These are phyloP conservation scores for Fusarium oligoseptatum DNA, from an alignment of 2,329 filamentous ascomycete genomes.

Conservation along the genomic window DNA sequence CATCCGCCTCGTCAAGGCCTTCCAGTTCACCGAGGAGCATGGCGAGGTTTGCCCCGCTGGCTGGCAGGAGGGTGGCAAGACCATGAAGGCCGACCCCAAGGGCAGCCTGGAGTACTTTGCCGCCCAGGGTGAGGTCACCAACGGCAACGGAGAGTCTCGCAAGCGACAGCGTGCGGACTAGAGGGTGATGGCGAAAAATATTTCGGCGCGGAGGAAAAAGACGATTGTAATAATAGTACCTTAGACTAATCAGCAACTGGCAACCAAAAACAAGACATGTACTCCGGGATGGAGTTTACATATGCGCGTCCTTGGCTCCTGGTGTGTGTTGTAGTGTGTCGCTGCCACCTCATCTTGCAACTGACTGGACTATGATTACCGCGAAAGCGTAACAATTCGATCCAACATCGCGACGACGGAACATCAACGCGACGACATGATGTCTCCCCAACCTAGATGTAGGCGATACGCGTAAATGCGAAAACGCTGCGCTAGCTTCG, in stretches of 20 bases:
- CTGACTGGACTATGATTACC: no score
- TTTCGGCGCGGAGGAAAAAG: not conserved
- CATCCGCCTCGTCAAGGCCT: conserved; percentile 76
- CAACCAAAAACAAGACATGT: not conserved
- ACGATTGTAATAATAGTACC: conserved; percentile 19
- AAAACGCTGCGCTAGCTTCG: not conserved
- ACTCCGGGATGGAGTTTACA: not conserved
- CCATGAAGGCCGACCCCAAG: conserved; percentile 66
- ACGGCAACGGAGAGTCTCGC: conserved; percentile 39
- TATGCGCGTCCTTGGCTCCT: not conserved
- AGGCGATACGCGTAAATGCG: no score
- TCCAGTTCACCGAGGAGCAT: conserved; percentile 87
- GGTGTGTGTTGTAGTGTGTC: no score
- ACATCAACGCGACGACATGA: not conserved
- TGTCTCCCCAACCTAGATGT: not conserved
- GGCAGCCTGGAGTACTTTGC: conserved; percentile 64
- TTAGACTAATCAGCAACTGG: conserved; percentile 1
- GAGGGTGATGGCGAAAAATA: conserved; percentile 1
- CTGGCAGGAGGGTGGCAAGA: conserved; percentile 62
- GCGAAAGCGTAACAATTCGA: no score
- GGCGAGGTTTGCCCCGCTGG: conserved; percentile 77
- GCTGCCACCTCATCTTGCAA: no score
- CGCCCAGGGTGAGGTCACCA: conserved; percentile 36
- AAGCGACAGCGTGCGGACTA: conserved; percentile 40
- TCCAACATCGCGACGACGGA: not conserved